phyloP scores from a whole-genome alignment of 257 asterid genomes.

The Solanum sejunctum region DNA sequence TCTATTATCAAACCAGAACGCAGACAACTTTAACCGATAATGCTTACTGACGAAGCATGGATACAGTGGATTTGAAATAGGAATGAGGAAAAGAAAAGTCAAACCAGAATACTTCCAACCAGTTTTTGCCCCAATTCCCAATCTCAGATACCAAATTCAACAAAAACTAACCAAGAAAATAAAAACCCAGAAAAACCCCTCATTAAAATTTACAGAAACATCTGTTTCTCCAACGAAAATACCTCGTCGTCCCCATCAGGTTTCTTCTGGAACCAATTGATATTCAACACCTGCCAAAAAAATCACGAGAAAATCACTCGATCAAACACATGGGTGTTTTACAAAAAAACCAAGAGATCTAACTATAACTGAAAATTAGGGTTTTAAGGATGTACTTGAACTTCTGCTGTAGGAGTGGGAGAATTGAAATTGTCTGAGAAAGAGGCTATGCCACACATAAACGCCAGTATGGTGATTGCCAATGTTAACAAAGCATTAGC shows the following conservation, averaged over 20 bases:
- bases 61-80: background rate
- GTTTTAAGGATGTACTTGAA: slow-evolving; percentile 31
- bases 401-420: slow-evolving; percentile 60
- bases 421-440: slow-evolving; percentile 73
- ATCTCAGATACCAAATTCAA: background rate
- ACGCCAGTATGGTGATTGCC: slow-evolving; percentile 73
- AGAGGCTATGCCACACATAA: slow-evolving; percentile 83
- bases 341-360: background rate
- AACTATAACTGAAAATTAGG: background rate
- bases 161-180: background rate
- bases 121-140: background rate
- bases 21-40: background rate
- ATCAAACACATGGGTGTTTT: background rate
- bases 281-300: slow-evolving; percentile 40
- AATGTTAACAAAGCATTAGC: slow-evolving; percentile 75
- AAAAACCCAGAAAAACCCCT: background rate
- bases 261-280: slow-evolving; percentile 89
- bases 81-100: background rate
- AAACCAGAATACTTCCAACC: background rate
- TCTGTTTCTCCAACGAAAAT: background rate
- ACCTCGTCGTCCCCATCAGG: slow-evolving; percentile 82
- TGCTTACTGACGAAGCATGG: background rate
- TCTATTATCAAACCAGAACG: background rate
- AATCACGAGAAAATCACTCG: background rate
- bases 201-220: background rate